Conservation (phyloP, 805 yeast genomes). For the Suhomyces pyralidae region DNA sequence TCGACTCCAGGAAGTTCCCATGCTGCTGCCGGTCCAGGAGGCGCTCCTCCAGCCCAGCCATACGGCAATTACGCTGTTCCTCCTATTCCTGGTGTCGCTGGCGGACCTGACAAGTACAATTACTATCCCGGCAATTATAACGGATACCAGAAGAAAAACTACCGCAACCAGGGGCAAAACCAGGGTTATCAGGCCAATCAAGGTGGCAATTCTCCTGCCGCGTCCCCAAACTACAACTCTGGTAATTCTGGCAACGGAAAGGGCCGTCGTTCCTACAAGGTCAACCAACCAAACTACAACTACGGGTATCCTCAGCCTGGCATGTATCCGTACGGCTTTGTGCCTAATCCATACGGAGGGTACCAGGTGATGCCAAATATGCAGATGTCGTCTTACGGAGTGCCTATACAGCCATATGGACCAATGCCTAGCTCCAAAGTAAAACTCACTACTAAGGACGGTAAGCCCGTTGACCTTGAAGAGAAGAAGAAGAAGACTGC, state of each 20-base stretch:
- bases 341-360: constrained; percentile 22
- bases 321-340: constrained; percentile 29
- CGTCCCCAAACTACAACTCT: neutral
- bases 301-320: constrained; percentile 21
- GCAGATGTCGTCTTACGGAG: constrained; percentile 6
- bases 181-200: neutral
- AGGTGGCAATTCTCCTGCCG: neutral
- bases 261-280: constrained; percentile 9
- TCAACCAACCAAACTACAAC: constrained; percentile 18
- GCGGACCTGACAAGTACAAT: constrained; percentile 4
- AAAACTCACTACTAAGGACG: constrained; percentile 42
- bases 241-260: constrained; percentile 7
- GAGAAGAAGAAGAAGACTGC: constrained; percentile 33
- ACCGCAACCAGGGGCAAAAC: constrained; percentile 1
- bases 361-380: constrained; percentile 19
- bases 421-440: constrained; percentile 22
- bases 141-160: constrained; percentile 14
- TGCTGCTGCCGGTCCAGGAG: constrained; percentile 5
- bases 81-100: neutral
- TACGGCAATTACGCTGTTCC: constrained; percentile 1
- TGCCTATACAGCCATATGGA: constrained; percentile 8
- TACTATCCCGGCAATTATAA: constrained; percentile 8
- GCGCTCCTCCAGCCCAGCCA: constrained; percentile 2
- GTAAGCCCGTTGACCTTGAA: constrained; percentile 41
- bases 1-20: constrained; percentile 3